Evolutionary conservation across 148 eudicot genomes (phyloP), one percentile per base, ranked within the genome.

Genomic region (Vaccinium myrtillus): DNA sequence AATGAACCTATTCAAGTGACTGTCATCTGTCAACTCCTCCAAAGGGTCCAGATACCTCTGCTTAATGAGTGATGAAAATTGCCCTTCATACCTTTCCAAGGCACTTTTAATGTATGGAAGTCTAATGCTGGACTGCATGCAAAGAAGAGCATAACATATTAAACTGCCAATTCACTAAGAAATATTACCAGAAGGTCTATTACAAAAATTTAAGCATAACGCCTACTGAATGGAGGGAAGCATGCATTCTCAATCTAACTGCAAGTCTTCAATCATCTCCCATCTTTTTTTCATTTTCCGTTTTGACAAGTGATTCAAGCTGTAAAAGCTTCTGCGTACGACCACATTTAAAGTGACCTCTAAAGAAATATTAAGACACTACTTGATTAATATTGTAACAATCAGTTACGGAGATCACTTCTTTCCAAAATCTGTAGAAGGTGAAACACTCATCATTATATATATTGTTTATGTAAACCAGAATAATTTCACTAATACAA

Each of bases 121-220:
- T 83, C 99, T 91, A 87, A 95, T 97, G 88, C 96, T 87, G 53
- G 98, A 95, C 99, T 97, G 98, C 88, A 88, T 9, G 30, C n/a
- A 78, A 69, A 79, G 49, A 82, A 86, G 43, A 84, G 59, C 46
- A 53, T 43, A 55, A 74, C 59, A 9, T 10, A 23, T 15, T 25
- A 78, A 55, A 39, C 16, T 27, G 16, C 5, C 75, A 51, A 58
- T 55, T 53, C 70, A 25, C 55, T 12, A 18, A 51, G 32, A 76
- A 32, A 27, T 36, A 30, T 71, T 50, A 75, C 18, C 73, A 23
- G 82, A 67, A 61, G n/a, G 61, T 50, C 23, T 78, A 39, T 69
- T 43, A 76, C 25, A 21, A 69, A 78, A 12, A 61, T 75, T 51
- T n/a, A 77, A 2, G 58, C 67, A 65, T 19, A 51, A 19, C 63